phyloP scores from a whole-genome alignment of 73 alveolate genomes.

The Paramecium biaurelia region DNA sequence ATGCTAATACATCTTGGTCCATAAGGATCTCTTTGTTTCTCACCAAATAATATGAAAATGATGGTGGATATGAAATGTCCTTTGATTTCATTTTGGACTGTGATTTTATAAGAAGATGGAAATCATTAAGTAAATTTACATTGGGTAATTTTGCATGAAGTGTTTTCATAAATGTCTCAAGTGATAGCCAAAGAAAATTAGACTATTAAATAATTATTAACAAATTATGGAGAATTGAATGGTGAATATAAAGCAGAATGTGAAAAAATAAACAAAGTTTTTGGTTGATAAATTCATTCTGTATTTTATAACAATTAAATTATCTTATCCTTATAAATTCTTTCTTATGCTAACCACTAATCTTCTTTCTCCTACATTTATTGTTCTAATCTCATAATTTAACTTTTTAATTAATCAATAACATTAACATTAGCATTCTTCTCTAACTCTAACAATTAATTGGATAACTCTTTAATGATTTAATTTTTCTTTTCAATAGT shows the following conservation, averaged over 20 bases:
- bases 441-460: not conserved
- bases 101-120: not conserved
- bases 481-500: not conserved
- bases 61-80: not conserved
- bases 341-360: not conserved
- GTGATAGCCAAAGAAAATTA: not conserved
- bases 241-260: not conserved
- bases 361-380: not conserved
- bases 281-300: not conserved
- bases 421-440: not conserved
- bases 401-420: not conserved
- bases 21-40: slow-evolving; percentile 31
- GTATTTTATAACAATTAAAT: not conserved
- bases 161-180: not conserved
- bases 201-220: not conserved
- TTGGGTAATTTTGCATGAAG: not conserved
- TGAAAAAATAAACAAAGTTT: not conserved
- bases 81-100: slow-evolving; percentile 12
- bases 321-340: not conserved
- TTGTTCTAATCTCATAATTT: not conserved
- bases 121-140: not conserved
- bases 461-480: not conserved
- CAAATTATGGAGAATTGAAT: not conserved
- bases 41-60: slow-evolving; percentile 44
- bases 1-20: not conserved